Base-by-base conservation (phyloP, 2,329 filamentous ascomycete species). In the Elsinoe fawcettii region DNA sequence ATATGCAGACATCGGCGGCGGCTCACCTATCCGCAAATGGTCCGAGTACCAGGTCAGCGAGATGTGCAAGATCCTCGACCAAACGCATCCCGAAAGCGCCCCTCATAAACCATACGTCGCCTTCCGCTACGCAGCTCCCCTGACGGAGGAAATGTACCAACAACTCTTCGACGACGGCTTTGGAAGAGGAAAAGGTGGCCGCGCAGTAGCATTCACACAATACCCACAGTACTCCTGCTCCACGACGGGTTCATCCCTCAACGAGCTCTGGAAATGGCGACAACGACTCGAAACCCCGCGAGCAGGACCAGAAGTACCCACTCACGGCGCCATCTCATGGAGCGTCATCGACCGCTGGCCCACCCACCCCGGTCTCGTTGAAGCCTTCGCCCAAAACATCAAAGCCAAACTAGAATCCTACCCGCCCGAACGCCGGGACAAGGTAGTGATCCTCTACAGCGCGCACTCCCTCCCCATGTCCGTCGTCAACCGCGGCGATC, bases 201-300 rank as follows among this genome's bases (percentile, higher is more conserved):
- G 93, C 59, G 93, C 95, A 1, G 90, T 99, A 3, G 93, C 93
- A 1, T 99, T 99, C 69, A 96, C 92, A 25, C 93, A 99, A 73
- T 99, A 99, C 66, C 93, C 93, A 1, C 93, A 99, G 71, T 99
- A 99, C 73, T 96, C 90, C 18, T 99, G 95, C 75, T 96, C 90
- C 18, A 99, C 93, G 1, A 99, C 93, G 0, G 93, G 93, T 20
- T 96, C 90, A 71, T 96, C 90, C 61, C 75, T 99, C 58, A 99
- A 99, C 67, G 93, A 99, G 74, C 75, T 99, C 34, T 99, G 93
- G 93, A 96, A 95, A 74, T 96, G 91, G 90, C 82, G 91, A 61
- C 87, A 90, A 67, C 79, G 90, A 61, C 75, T 99, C 55, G 91
- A 97, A 71, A 89, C 88, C 37, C 90, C 89, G 71, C 76, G 79